phyloP scores from a whole-genome alignment of 2,329 filamentous ascomycete genomes.

The Aspergillus piperis region DNA sequence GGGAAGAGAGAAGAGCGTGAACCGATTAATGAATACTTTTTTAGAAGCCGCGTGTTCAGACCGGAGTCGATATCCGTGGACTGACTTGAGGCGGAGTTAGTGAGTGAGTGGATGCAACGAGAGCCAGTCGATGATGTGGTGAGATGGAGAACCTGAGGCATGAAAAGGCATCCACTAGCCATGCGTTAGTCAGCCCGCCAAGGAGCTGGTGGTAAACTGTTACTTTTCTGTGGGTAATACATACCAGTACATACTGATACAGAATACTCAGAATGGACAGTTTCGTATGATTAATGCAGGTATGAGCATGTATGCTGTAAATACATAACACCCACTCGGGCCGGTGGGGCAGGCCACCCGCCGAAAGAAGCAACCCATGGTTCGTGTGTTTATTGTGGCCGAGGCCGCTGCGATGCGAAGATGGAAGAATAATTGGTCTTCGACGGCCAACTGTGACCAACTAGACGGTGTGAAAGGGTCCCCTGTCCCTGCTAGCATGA shows the following conservation, averaged over 20 bases:
- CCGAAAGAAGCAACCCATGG: conserved; percentile 14
- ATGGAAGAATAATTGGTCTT: conserved; percentile 3
- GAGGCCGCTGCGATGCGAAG: background rate
- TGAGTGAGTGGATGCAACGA: background rate
- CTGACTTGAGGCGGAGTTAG: background rate
- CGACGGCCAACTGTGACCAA: background rate
- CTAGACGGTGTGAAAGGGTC: background rate
- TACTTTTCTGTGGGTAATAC: no score
- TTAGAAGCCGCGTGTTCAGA: background rate
- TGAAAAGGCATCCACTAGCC: background rate
- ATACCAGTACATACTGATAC: no score
- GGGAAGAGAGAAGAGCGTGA: background rate
- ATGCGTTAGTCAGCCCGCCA: background rate
- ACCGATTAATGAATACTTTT: background rate
- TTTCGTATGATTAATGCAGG: no score
- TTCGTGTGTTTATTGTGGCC: conserved; percentile 19
- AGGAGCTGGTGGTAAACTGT: no score
- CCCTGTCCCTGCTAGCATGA: conserved; percentile 11
- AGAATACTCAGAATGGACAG: no score
- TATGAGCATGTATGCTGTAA: no score
- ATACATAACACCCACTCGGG: background rate
- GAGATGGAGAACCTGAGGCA: background rate
- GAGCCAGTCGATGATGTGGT: conserved; percentile 1
- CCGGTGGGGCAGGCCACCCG: conserved; percentile 7
- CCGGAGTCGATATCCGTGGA: conserved; percentile 1